These are phyloP conservation scores for Zarea fungicola DNA, from an alignment of 2,329 filamentous ascomycete species.

Conservation along the genomic window DNA sequence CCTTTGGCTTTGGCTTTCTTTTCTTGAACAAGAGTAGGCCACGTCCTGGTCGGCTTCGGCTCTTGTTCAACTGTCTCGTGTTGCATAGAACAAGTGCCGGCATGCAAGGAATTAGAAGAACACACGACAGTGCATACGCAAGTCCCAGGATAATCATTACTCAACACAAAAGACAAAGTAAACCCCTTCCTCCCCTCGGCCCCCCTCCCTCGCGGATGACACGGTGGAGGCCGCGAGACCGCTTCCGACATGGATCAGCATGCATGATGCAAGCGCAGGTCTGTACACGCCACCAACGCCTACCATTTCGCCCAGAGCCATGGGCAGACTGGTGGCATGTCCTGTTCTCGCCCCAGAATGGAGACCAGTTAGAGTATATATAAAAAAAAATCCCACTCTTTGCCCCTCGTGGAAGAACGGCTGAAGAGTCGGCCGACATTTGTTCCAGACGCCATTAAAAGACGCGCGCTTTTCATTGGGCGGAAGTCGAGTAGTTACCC, in stretches of 20 bases:
- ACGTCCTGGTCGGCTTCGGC: too few relatives aligned
- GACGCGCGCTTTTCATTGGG: slow-evolving; percentile 3
- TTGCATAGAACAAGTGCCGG: slow-evolving; percentile 1
- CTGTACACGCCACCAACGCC: background rate
- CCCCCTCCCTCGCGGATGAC: background rate
- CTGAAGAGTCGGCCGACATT: background rate
- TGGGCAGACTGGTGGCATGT: background rate
- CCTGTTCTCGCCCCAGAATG: background rate
- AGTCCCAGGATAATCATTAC: background rate
- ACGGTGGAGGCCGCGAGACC: background rate
- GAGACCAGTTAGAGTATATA: too few relatives aligned
- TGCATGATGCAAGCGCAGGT: background rate
- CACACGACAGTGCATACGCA: background rate
- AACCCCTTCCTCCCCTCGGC: background rate
- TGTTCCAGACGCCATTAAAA: background rate
- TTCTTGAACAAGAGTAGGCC: too few relatives aligned
- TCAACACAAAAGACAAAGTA: background rate
- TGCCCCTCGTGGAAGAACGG: background rate
- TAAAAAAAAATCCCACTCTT: too few relatives aligned
- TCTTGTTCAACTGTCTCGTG: background rate
- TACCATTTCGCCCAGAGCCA: background rate
- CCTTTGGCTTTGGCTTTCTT: background rate
- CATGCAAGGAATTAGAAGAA: background rate
- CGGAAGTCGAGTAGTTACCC: too few relatives aligned
- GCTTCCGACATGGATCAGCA: background rate